Percentiles rank a stretch among this genome's conserved stretches.
phyloP scores from a whole-genome alignment of 352 stramenopile genomes.

The Achlya hypogyna region DNA sequence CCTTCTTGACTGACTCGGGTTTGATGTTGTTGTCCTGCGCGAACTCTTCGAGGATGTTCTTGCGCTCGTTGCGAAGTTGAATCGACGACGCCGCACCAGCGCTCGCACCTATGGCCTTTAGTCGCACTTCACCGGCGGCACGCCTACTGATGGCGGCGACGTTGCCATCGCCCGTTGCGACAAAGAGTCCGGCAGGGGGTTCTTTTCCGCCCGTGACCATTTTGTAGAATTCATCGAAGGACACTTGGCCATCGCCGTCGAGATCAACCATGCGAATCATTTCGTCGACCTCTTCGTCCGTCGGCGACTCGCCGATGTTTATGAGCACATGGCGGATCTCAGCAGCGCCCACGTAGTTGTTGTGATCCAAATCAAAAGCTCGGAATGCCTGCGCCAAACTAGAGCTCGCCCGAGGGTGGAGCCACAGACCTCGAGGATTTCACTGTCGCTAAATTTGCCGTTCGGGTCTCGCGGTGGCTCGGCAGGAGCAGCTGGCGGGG shows the following conservation, averaged over 20 bases:
- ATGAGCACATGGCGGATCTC: constrained; percentile 93
- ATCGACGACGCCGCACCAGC: constrained; percentile 62
- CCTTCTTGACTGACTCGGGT: constrained; percentile 93
- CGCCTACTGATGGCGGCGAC: constrained; percentile 19
- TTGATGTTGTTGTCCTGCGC: constrained; percentile 93
- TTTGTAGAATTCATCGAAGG: constrained; percentile 92
- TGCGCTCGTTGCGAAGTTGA: constrained; percentile 88
- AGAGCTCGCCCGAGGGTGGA: background rate
- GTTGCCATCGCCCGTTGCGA: constrained; percentile 21
- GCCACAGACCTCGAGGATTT: constrained; percentile 77
- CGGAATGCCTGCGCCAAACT: constrained; percentile 60
- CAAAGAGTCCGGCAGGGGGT: constrained; percentile 72
- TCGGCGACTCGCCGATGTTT: constrained; percentile 92
- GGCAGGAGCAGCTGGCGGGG: constrained; percentile 42
- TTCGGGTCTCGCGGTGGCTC: constrained; percentile 84
- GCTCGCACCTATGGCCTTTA: constrained; percentile 1
- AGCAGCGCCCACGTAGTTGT: constrained; percentile 91
- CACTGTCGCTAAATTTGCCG: constrained; percentile 93
- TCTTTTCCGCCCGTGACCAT: constrained; percentile 93
- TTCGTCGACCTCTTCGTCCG: constrained; percentile 93
- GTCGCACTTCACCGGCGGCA: background rate
- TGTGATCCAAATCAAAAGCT: constrained; percentile 93
- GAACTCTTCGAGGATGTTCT: constrained; percentile 89
- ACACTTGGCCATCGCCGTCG: constrained; percentile 91
- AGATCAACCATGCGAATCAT: constrained; percentile 96